Conservation (phyloP, 1,284 basidiomycete genomes). For the Melampsora americana region DNA sequence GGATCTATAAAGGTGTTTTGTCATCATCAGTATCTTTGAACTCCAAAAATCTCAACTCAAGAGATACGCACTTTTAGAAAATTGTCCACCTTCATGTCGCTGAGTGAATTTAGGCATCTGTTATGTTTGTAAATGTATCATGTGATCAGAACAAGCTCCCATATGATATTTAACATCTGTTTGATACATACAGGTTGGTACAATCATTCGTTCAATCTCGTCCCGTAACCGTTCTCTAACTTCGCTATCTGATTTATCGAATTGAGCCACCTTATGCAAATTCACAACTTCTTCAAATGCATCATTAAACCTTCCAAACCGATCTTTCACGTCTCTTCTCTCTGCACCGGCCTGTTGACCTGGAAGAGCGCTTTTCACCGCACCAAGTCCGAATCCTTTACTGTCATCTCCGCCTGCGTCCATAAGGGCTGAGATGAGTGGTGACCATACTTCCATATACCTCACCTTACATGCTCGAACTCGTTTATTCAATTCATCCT, state of each 20-base stretch:
- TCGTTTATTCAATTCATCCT: constrained; percentile 51
- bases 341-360: constrained; percentile 46
- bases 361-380: constrained; percentile 46
- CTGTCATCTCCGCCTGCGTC: constrained; percentile 50
- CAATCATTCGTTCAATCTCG: constrained; percentile 52
- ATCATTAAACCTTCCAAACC: constrained; percentile 52
- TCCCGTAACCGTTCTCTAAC: constrained; percentile 50
- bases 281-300: constrained; percentile 51
- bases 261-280: constrained; percentile 48
- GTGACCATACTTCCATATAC: constrained; percentile 52
- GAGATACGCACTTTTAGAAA: constrained; percentile 46
- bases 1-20: constrained; percentile 46
- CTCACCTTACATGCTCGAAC: constrained; percentile 49
- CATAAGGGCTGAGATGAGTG: constrained; percentile 51
- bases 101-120: constrained; percentile 44
- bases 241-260: constrained; percentile 49
- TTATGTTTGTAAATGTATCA: too few relatives aligned
- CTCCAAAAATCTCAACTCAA: not conserved
- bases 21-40: not conserved
- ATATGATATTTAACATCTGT: not conserved
- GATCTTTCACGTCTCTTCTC: constrained; percentile 51
- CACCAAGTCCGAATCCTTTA: constrained; percentile 34
- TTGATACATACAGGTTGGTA: constrained; percentile 49
- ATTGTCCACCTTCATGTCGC: constrained; percentile 47
- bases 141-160: too few relatives aligned